phyloP scores from a whole-genome alignment of 495 filamentous ascomycete genomes.

The Annulohypoxylon bovei region DNA sequence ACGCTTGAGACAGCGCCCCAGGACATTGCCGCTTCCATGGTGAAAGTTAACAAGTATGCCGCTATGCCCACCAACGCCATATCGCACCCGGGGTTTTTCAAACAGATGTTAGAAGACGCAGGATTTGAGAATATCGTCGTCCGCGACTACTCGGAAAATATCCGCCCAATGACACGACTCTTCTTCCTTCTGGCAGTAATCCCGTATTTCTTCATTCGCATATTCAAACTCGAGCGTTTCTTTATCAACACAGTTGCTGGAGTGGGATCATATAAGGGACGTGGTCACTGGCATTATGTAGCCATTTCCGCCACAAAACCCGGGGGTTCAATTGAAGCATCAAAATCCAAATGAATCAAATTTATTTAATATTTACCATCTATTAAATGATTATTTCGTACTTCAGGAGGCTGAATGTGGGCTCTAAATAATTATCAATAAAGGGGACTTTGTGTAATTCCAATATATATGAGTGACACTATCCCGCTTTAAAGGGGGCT shows the following conservation, averaged over 20 bases:
- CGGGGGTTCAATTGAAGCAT: constrained; percentile 33
- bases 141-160: constrained; percentile 59
- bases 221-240: constrained; percentile 56
- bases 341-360: constrained; percentile 36
- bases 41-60: constrained; percentile 50
- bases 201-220: constrained; percentile 60
- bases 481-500: no score
- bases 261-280: constrained; percentile 52
- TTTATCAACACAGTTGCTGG: constrained; percentile 62
- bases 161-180: constrained; percentile 61
- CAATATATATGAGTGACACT: no score
- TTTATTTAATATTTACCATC: neutral
- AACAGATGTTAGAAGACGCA: constrained; percentile 55
- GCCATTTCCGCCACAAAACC: constrained; percentile 53
- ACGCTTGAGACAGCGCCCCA: constrained; percentile 39
- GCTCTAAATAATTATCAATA: no score
- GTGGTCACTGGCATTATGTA: constrained; percentile 49
- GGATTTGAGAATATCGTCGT: constrained; percentile 62
- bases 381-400: neutral
- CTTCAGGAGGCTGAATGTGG: neutral
- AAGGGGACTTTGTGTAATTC: no score
- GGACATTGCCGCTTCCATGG: constrained; percentile 49
- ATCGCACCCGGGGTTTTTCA: constrained; percentile 45
- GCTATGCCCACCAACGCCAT: constrained; percentile 60
- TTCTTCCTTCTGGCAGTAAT: constrained; percentile 63